Evolutionary conservation across 495 filamentous ascomycete species (phyloP).

Genomic region (Penicillium subrubescens): DNA sequence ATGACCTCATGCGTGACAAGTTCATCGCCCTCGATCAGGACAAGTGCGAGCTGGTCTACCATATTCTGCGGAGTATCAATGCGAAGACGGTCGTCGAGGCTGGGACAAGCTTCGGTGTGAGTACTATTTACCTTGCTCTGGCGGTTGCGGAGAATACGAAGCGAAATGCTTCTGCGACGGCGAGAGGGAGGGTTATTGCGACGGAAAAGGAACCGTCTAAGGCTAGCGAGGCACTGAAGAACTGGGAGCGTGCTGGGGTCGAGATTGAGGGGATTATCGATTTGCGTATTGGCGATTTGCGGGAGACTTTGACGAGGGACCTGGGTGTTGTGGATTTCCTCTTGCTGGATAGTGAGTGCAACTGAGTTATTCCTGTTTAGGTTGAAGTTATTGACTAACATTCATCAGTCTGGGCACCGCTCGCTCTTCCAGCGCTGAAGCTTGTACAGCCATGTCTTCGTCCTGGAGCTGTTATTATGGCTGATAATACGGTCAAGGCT

Average conservation of each 20-base stretch:
- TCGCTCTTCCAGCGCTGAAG: conserved; percentile 53
- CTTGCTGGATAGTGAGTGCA: conserved; percentile 56
- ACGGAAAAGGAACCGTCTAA: conserved; percentile 59
- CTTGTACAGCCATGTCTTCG: conserved; percentile 46
- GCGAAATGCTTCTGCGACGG: conserved; percentile 9
- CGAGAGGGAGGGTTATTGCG: conserved; percentile 51
- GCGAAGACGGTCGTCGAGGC: conserved; percentile 57
- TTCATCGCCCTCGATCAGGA: conserved; percentile 59
- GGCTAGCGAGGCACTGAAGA: conserved; percentile 42
- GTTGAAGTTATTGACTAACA: neutral
- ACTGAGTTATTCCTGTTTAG: neutral
- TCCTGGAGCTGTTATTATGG: conserved; percentile 51
- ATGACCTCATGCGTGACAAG: conserved; percentile 49
- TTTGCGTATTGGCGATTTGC: conserved; percentile 56
- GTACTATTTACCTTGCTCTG: conserved; percentile 61
- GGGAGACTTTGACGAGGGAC: conserved; percentile 49
- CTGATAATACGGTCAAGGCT: conserved; percentile 48
- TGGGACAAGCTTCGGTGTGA: conserved; percentile 61
- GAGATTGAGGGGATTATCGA: conserved; percentile 50
- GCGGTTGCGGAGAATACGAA: conserved; percentile 46
- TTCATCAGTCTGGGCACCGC: conserved; percentile 52
- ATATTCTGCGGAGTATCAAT: conserved; percentile 42
- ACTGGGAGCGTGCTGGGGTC: conserved; percentile 52
- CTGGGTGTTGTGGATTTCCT: conserved; percentile 54
- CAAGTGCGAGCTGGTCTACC: conserved; percentile 58